These are phyloP conservation scores for Marasmius tenuissimus DNA, from an alignment of 1,284 basidiomycete genomes.

Conservation along the genomic window DNA sequence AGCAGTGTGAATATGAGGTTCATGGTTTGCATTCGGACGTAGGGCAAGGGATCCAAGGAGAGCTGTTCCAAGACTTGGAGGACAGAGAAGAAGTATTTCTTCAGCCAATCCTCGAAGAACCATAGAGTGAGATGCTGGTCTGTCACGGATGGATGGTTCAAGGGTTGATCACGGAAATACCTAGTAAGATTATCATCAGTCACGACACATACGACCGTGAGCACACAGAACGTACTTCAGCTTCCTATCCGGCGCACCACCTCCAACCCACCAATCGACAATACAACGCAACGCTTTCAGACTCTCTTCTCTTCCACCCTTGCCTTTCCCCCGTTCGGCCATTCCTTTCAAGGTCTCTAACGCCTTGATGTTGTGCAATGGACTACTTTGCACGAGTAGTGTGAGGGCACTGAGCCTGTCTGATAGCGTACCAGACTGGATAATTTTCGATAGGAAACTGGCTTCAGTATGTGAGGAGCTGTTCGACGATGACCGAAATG, in stretches of 20 bases:
- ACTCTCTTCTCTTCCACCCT: slow-evolving; percentile 90
- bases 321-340: slow-evolving; percentile 74
- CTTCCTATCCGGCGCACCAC: slow-evolving; percentile 80
- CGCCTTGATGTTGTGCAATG: slow-evolving; percentile 85
- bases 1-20: slow-evolving; percentile 79
- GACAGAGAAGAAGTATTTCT: slow-evolving; percentile 94
- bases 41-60: slow-evolving; percentile 85
- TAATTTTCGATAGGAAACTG: slow-evolving; percentile 81
- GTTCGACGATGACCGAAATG: slow-evolving; percentile 42
- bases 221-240: slow-evolving; percentile 57
- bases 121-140: slow-evolving; percentile 80
- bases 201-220: not conserved
- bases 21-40: slow-evolving; percentile 84
- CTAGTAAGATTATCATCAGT: slow-evolving; percentile 35
- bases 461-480: slow-evolving; percentile 61
- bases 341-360: slow-evolving; percentile 76
- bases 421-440: slow-evolving; percentile 87
- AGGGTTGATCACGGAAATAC: slow-evolving; percentile 91
- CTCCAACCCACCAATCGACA: slow-evolving; percentile 96
- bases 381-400: slow-evolving; percentile 87
- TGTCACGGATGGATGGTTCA: slow-evolving; percentile 66
- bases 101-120: slow-evolving; percentile 97
- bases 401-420: slow-evolving; percentile 94
- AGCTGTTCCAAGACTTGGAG: slow-evolving; percentile 89
- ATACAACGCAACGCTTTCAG: slow-evolving; percentile 88